These are phyloP conservation scores for Lepidium didymum DNA, from an alignment of 345 rosid species.

Conservation along the genomic window DNA sequence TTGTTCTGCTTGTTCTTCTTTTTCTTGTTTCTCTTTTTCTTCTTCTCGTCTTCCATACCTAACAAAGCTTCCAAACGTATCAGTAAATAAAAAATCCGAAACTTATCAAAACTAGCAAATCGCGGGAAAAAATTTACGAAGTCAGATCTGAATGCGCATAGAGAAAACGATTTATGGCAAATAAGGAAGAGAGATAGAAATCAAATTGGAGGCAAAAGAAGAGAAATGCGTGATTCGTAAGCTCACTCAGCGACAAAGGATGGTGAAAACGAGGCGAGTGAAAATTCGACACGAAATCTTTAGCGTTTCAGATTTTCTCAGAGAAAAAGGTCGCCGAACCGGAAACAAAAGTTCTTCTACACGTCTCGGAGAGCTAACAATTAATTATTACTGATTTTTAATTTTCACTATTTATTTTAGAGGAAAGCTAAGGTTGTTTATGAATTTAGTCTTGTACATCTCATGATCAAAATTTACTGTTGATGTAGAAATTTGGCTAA, in stretches of 20 bases:
- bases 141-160: slow-evolving; percentile 18
- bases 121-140: background rate
- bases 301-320: background rate
- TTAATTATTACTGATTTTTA: too few relatives aligned
- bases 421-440: too few relatives aligned
- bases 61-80: background rate
- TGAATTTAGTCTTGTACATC: too few relatives aligned
- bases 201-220: background rate
- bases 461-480: too few relatives aligned
- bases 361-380: background rate
- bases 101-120: background rate
- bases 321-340: background rate
- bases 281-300: background rate
- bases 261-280: slow-evolving; percentile 2
- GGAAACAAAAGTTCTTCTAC: background rate
- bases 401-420: too few relatives aligned
- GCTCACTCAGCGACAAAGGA: background rate
- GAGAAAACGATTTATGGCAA: background rate
- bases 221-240: background rate
- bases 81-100: background rate
- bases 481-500: too few relatives aligned
- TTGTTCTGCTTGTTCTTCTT: slow-evolving; percentile 50
- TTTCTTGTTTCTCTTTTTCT: slow-evolving; percentile 56
- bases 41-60: slow-evolving; percentile 65
- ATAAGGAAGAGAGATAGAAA: background rate